Base-by-base conservation (phyloP, 2,329 filamentous ascomycete species). In the Sclerotinia borealis region DNA sequence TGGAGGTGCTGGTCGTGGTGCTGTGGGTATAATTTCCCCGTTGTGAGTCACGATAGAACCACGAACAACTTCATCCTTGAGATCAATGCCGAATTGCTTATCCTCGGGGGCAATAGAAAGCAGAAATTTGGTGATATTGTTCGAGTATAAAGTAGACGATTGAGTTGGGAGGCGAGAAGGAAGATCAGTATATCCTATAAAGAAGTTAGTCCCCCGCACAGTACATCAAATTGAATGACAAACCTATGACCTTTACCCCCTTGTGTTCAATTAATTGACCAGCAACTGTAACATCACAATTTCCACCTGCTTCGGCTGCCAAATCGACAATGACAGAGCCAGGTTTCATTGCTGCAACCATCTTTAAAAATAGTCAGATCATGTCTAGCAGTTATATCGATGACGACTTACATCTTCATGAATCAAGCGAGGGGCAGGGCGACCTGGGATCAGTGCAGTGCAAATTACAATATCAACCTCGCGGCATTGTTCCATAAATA, bases 391-490 rank as follows among this genome's bases (percentile, higher is more conserved):
- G 25, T 49, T 25, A 8, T 41, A 31, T n/a, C 83, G 34, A 93
- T 81, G 37, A 41, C 60, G 60, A 65, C 72, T 65, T 73, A 79
- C 78, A 69, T 85, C 83, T 76, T 90, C 90, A 5, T 89, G 93
- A 71, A 96, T 93, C 36, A 96, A 80, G 71, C 89, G 93, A 0
- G 92, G 92, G 0, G 92, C 91, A 34, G 89, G 89, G 69, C 83
- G 89, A 63, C 92, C 92, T 0, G 92, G 92, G 65, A 96, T 96
- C 70, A 96, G 77, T n/a, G 92, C 92, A 1, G 92, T 96, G 1
- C 92, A 96, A 73, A 96, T 90, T 66, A 96, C 90, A 67, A 96
- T 96, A 75, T 96, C 92, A 59, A 96, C 91, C 45, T 96, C 92
- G 64, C 85, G 84, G 66, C 89, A 90, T 75, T 96, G 92, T 69